These are phyloP conservation scores for Crithidia bombi DNA, from an alignment of 208 protist species.

Conservation along the genomic window DNA sequence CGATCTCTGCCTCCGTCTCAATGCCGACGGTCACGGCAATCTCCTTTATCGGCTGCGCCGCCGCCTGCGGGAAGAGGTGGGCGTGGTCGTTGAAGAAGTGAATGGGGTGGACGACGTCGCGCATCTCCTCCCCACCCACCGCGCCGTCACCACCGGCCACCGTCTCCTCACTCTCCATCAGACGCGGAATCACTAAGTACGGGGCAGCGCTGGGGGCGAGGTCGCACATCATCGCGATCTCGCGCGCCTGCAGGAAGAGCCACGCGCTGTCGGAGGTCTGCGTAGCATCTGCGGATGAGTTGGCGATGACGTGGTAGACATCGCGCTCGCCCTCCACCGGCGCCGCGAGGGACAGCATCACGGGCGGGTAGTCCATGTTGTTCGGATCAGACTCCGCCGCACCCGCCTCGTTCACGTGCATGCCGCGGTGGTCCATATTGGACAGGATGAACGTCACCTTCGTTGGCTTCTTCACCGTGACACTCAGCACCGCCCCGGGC, in stretches of 20 bases:
- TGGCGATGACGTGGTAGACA: conserved; percentile 58
- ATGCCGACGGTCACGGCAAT: conserved; percentile 71
- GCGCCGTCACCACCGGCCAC: conserved; percentile 21
- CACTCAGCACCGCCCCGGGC: conserved; percentile 61
- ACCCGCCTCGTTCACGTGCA: conserved; percentile 30
- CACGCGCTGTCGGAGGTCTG: conserved; percentile 61
- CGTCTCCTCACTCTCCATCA: conserved; percentile 69
- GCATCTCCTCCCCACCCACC: conserved; percentile 36
- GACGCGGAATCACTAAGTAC: conserved; percentile 73
- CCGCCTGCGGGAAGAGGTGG: conserved; percentile 32
- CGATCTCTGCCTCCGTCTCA: conserved; percentile 24
- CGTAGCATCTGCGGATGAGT: conserved; percentile 59
- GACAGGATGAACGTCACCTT: conserved; percentile 59
- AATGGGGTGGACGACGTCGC: conserved; percentile 41
- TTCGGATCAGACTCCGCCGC: conserved; percentile 32
- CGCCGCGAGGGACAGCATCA: conserved; percentile 80
- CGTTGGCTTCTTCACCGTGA: conserved; percentile 55
- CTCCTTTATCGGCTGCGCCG: conserved; percentile 35
- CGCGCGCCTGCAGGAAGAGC: conserved; percentile 84
- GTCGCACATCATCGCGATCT: conserved; percentile 68
- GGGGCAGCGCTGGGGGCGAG: conserved; percentile 64
- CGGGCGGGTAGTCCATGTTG: conserved; percentile 70
- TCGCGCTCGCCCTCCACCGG: conserved; percentile 30
- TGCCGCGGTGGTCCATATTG: conserved; percentile 66
- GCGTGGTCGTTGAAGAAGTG: conserved; percentile 77